Percentiles rank a stretch among this genome's conserved stretches.
These are phyloP conservation scores for Torulaspora globosa DNA, from an alignment of 1,139 yeast species.

Conservation along the genomic window DNA sequence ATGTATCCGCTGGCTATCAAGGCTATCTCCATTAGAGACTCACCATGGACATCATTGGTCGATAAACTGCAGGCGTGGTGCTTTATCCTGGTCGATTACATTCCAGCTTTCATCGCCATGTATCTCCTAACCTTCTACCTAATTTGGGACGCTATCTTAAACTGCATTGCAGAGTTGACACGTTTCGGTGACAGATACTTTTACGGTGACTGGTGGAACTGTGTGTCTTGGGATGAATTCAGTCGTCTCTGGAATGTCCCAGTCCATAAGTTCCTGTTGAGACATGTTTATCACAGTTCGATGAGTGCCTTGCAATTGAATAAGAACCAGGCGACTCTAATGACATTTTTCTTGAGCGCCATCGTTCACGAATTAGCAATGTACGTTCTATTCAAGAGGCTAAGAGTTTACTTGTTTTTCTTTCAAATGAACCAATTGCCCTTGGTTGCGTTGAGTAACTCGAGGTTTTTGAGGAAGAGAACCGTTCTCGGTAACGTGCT, in stretches of 20 bases:
- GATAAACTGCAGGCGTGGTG: conserved; percentile 54
- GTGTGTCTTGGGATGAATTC: conserved; percentile 89
- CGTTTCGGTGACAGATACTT: conserved; percentile 85
- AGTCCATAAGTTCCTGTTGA: conserved; percentile 81
- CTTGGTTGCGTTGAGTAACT: conserved; percentile 50
- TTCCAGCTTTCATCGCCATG: conserved; percentile 72
- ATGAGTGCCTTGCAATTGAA: conserved; percentile 69
- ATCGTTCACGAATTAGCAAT: conserved; percentile 86
- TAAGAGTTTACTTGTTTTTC: conserved; percentile 73
- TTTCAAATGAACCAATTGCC: conserved; percentile 80
- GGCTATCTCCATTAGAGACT: conserved; percentile 50
- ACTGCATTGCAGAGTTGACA: conserved; percentile 83
- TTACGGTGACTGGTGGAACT: conserved; percentile 98
- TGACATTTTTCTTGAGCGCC: conserved; percentile 80
- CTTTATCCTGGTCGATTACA: conserved; percentile 62
- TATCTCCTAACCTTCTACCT: conserved; percentile 78
- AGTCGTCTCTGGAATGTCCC: conserved; percentile 94
- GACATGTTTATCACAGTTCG: conserved; percentile 93
- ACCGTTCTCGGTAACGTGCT: conserved; percentile 70
- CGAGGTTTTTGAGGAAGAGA: conserved; percentile 49
- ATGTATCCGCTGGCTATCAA: conserved; percentile 71
- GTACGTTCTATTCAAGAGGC: conserved; percentile 76
- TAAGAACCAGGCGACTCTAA: conserved; percentile 63
- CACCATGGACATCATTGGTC: conserved; percentile 38
- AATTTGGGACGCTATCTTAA: conserved; percentile 91